Evolutionary conservation across 768 basidiomycete species (phyloP).

Genomic region (Suillus subluteus): DNA sequence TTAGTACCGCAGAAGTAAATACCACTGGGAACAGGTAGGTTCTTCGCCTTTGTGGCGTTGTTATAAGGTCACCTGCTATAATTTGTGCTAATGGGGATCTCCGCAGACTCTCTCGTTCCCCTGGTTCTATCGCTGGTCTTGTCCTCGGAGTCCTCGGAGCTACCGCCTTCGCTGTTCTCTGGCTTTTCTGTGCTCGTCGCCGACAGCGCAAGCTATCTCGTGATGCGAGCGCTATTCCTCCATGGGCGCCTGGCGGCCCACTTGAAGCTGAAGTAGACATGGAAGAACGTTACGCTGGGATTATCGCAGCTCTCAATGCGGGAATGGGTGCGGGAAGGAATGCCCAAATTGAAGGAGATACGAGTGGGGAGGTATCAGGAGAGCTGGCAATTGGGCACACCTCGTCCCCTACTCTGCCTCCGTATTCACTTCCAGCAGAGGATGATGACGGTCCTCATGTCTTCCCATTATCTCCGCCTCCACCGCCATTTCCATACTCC

Average conservation of each 20-base stretch:
- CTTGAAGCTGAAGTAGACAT: slow-evolving; percentile 29
- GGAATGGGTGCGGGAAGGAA: slow-evolving; percentile 17
- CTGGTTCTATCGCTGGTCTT: slow-evolving; percentile 28
- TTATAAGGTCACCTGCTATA: slow-evolving; percentile 11
- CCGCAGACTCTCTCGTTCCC: slow-evolving; percentile 20
- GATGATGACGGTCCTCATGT: slow-evolving; percentile 21
- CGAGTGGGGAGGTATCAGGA: slow-evolving; percentile 26
- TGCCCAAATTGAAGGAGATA: slow-evolving; percentile 22
- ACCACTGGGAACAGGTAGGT: slow-evolving; percentile 21
- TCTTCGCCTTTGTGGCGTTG: neutral
- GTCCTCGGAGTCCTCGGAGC: slow-evolving; percentile 30
- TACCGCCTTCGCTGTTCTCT: slow-evolving; percentile 29
- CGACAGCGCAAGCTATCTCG: slow-evolving; percentile 29
- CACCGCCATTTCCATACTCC: slow-evolving; percentile 10
- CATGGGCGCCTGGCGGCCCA: slow-evolving; percentile 20
- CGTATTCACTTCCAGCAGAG: slow-evolving; percentile 12
- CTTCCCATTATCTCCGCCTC: slow-evolving; percentile 30
- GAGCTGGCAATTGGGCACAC: slow-evolving; percentile 16
- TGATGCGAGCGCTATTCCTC: slow-evolving; percentile 20
- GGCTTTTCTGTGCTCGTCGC: slow-evolving; percentile 37
- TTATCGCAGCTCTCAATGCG: slow-evolving; percentile 28
- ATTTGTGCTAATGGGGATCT: slow-evolving; percentile 11
- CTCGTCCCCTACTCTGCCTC: slow-evolving; percentile 31
- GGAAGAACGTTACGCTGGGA: slow-evolving; percentile 32
- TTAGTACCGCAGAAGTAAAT: slow-evolving; percentile 27